Evolutionary conservation across 805 yeast genomes (phyloP).

Genomic region (Metschnikowia lunata): DNA sequence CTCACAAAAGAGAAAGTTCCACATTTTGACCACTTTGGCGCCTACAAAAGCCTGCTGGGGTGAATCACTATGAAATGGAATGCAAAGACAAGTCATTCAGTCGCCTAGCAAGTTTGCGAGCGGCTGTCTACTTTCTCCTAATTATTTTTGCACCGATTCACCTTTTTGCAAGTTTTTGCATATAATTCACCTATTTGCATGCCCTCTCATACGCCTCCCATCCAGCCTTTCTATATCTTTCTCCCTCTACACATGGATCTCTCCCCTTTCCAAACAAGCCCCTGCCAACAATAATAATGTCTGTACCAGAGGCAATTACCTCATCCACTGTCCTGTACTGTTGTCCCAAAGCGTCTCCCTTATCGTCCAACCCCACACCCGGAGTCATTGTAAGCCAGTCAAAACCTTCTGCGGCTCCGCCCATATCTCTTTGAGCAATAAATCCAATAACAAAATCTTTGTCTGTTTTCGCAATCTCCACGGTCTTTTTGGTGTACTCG

Average conservation of each 20-base stretch:
- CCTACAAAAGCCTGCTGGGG: no score
- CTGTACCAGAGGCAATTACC: slow-evolving; percentile 83
- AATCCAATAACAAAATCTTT: slow-evolving; percentile 92
- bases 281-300: slow-evolving; percentile 96
- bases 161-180: neutral
- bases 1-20: no score
- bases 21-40: no score
- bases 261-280: slow-evolving; percentile 94
- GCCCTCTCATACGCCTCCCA: slow-evolving; percentile 78
- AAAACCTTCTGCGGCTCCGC: slow-evolving; percentile 75
- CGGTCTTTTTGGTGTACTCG: slow-evolving; percentile 80
- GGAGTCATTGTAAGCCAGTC: slow-evolving; percentile 98
- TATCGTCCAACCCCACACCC: slow-evolving; percentile 96
- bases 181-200: slow-evolving; percentile 1
- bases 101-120: no score
- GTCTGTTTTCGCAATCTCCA: slow-evolving; percentile 80
- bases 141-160: no score
- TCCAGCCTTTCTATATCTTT: slow-evolving; percentile 87
- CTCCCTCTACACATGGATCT: slow-evolving; percentile 83
- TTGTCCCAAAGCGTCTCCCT: slow-evolving; percentile 93
- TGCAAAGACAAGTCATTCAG: no score
- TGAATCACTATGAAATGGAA: no score
- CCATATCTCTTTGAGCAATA: slow-evolving; percentile 89
- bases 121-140: no score
- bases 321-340: slow-evolving; percentile 91